Evolutionary conservation across 2,329 filamentous ascomycete genomes (phyloP), one percentile per base, ranked within the genome.

Genomic region (Claviceps sp.): DNA sequence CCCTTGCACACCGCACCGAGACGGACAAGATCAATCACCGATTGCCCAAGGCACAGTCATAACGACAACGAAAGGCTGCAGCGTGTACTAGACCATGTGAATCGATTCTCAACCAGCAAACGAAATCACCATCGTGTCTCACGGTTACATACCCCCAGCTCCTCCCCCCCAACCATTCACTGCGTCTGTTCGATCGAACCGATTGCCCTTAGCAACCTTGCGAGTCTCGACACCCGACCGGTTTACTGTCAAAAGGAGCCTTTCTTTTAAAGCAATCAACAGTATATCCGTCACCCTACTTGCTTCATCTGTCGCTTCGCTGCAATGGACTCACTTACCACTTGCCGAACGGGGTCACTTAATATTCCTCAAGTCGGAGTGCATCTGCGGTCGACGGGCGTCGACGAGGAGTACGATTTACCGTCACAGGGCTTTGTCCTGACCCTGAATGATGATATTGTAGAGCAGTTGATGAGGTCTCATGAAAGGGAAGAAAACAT

Each of bases 391-490:
- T 76, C 77, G 61, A 72, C 73, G 66, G 70, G 74, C 56, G 67
- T 73, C 57, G 59, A 60, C 44, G 70, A 71, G 50, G 63, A 67
- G 52, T 68, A 70, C 50, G 65, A 68, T 53, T 66, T 77, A 40
- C 76, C 75, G 8, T 68, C 70, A 34, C 77, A 81, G 60, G 77
- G 76, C 37, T 78, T 84, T 61, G 73, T 77, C 56, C 67, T 84
- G 52, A 74, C 70, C n/a, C 66, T 84, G 56, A 74, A 70, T 58
- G 74, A 81, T 62, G 70, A 69, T 61, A 70, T 80, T 50, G 76
- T 84, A 59, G 77, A 81, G 62, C 73, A 78, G 56, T 77, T 84
- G 74, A 81, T 84, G 58, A 72, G 72, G 63, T 78, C 75, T 60
- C 73, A 78, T 41, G 75, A 76, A 59, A 72, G 74, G 68, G 78